Evolutionary conservation across 2,329 filamentous ascomycete species (phyloP), one percentile per base, ranked within the genome.

Genomic region (Nothopassalora personata): DNA sequence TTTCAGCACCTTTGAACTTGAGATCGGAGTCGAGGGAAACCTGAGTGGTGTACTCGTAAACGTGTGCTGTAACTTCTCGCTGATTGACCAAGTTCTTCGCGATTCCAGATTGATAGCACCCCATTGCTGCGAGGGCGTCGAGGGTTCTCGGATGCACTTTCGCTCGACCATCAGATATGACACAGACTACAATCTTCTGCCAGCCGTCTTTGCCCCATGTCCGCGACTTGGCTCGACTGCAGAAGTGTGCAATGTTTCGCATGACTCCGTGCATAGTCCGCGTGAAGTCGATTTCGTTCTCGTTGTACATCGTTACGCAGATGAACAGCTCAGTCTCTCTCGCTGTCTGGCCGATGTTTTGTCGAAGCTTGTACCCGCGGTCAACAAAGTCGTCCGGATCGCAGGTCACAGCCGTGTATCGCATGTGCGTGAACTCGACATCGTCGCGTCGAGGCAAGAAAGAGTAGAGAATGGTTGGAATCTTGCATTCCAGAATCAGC

Each of bases 41-140:
- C 70, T 99, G 95, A 0, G 94, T 97, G 0, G 94, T 99, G 77
- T 99, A 99, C 74, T 99, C 94, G 78, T 99, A 99, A 13, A 99
- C 90, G 76, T 99, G 94, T 0, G 92, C 93, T 65, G 92, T 93
- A 50, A 99, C 94, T 62, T 95, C 91, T 67, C 90, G 90, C 70
- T 94, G 88, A 77, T 99, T 99, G 80, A 99, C 94, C 72, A 89
- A 86, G 74, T 99, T 99, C 82, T 99, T 99, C 60, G 94, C 94
- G 70, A 99, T 97, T 31, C 95, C 94, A 71, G 96, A 90, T 75
- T 99, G 94, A 75, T 99, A 99, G 56, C 97, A 91, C 61, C 94
- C 94, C 86, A 99, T 94, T 33, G 94, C 94, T 10, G 95, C 94
- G 62, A 99, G 79, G 5, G 91, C 94, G 72, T 99, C 95, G 1